Percentiles rank a stretch among this genome's conserved stretches.
Evolutionary conservation across 2,329 filamentous ascomycete genomes (phyloP).

Genomic region (Neopestalotiopsis rosae): DNA sequence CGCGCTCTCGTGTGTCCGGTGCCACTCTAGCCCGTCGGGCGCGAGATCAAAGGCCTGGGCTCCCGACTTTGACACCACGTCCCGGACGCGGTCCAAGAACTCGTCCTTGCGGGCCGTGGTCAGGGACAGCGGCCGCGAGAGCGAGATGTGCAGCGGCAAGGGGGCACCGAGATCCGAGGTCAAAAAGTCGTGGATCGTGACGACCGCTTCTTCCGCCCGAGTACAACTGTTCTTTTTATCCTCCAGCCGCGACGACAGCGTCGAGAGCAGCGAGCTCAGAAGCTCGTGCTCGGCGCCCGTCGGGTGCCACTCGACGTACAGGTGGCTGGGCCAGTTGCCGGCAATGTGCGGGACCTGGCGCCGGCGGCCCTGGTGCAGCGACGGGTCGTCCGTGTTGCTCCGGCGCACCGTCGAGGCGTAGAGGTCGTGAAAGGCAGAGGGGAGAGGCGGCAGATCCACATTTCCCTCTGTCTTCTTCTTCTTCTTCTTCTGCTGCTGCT

Average conservation of each 20-base stretch:
- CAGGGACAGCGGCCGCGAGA: slow-evolving; percentile 82
- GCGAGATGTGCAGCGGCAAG: slow-evolving; percentile 85
- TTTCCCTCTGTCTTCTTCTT: slow-evolving; percentile 24
- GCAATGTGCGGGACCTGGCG: slow-evolving; percentile 82
- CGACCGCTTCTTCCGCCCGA: slow-evolving; percentile 26
- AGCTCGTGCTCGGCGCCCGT: slow-evolving; percentile 46
- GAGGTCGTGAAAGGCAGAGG: slow-evolving; percentile 82
- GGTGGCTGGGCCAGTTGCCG: slow-evolving; percentile 91
- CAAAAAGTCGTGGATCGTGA: slow-evolving; percentile 69
- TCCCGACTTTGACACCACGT: slow-evolving; percentile 37
- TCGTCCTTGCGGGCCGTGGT: slow-evolving; percentile 71
- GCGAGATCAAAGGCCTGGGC: slow-evolving; percentile 48
- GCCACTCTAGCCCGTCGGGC: slow-evolving; percentile 51
- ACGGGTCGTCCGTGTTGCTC: slow-evolving; percentile 81
- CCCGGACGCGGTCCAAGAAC: slow-evolving; percentile 66
- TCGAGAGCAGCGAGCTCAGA: slow-evolving; percentile 49
- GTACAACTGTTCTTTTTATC: neutral
- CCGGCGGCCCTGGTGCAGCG: slow-evolving; percentile 83
- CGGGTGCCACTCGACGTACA: slow-evolving; percentile 82
- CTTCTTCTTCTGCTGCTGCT: slow-evolving; percentile 22
- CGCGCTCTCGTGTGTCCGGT: slow-evolving; percentile 60
- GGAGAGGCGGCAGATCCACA: slow-evolving; percentile 71
- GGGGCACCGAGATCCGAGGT: slow-evolving; percentile 78
- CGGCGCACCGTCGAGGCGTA: slow-evolving; percentile 83
- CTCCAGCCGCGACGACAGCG: slow-evolving; percentile 33